Evolutionary conservation across 2,329 filamentous ascomycete genomes (phyloP).

Genomic region (Aspergillus spinulosporus): DNA sequence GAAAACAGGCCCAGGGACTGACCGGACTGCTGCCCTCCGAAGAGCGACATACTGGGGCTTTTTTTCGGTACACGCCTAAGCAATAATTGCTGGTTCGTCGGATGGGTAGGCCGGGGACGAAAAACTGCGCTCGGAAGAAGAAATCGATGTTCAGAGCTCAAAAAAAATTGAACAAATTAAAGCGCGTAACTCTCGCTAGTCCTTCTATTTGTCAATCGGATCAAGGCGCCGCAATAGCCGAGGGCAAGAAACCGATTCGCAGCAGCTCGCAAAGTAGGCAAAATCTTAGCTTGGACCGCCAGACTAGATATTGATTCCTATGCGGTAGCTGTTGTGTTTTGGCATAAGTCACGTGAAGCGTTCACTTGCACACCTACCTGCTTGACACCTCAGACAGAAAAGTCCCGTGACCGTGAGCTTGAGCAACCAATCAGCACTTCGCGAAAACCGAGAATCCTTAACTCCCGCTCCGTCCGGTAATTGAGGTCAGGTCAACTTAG

Average conservation of each 20-base stretch:
- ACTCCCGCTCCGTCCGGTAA: conserved; percentile 29
- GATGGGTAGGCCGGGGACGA: not conserved
- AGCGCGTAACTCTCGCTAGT: not conserved
- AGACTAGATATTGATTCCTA: not conserved
- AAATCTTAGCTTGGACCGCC: conserved; percentile 3
- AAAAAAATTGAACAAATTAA: conserved; percentile 5
- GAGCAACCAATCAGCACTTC: conserved; percentile 35
- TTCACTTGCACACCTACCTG: not conserved
- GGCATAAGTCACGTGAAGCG: conserved; percentile 19
- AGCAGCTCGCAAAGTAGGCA: not conserved
- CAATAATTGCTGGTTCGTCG: not conserved
- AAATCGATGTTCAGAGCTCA: conserved; percentile 4
- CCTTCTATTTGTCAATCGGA: not conserved
- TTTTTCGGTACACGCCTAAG: not conserved
- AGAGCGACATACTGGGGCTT: conserved; percentile 38
- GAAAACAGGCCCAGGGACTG: conserved; percentile 34
- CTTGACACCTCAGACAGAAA: conserved; percentile 13
- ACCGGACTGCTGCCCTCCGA: conserved; percentile 32
- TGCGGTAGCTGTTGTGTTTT: conserved; percentile 20
- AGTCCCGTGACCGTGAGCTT: not conserved
- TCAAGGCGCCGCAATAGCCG: conserved; percentile 1
- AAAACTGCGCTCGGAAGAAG: not conserved
- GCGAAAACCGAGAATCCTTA: conserved; percentile 36
- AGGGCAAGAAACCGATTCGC: conserved; percentile 1
- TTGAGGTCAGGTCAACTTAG: not conserved